Conservation (phyloP, 2,329 filamentous ascomycete genomes). For the Talaromyces albobiverticillius region DNA sequence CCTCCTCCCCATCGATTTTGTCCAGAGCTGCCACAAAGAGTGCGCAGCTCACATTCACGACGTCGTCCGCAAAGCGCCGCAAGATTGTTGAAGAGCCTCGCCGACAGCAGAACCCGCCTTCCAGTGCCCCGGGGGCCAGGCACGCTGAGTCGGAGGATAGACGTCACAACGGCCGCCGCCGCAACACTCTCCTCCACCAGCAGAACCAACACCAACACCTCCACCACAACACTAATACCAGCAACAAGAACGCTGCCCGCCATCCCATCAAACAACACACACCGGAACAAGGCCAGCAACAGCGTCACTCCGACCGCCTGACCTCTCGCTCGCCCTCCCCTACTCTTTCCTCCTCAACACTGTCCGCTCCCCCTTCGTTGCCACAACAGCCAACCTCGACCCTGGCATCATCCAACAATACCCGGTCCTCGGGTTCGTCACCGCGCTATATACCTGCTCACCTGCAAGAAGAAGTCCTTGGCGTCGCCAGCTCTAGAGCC, state of each 20-base stretch:
- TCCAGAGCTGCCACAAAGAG: conserved; percentile 42
- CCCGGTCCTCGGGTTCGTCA: conserved; percentile 16
- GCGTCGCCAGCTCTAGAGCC: conserved; percentile 18
- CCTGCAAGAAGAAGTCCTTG: conserved; percentile 51
- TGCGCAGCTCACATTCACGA: conserved; percentile 48
- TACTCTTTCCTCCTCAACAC: conserved; percentile 4
- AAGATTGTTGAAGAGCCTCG: conserved; percentile 33
- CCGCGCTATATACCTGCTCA: conserved; percentile 55
- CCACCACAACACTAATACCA: not conserved
- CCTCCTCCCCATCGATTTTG: not conserved
- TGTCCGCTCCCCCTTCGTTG: conserved; percentile 9
- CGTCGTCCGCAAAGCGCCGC: conserved; percentile 50
- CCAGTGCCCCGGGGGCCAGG: conserved; percentile 8
- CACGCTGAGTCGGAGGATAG: conserved; percentile 26
- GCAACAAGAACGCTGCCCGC: not conserved
- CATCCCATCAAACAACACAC: conserved; percentile 11
- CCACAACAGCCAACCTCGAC: conserved; percentile 5
- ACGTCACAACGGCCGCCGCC: conserved; percentile 30
- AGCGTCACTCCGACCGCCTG: conserved; percentile 20
- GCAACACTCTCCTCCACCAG: conserved; percentile 11
- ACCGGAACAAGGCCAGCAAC: conserved; percentile 20
- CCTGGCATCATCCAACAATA: conserved; percentile 6
- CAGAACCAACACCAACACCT: not conserved
- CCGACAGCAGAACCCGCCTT: not conserved
- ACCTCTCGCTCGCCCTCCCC: conserved; percentile 30